Conservation (phyloP, 441 rosid genomes). For the Jatropha multifida region DNA sequence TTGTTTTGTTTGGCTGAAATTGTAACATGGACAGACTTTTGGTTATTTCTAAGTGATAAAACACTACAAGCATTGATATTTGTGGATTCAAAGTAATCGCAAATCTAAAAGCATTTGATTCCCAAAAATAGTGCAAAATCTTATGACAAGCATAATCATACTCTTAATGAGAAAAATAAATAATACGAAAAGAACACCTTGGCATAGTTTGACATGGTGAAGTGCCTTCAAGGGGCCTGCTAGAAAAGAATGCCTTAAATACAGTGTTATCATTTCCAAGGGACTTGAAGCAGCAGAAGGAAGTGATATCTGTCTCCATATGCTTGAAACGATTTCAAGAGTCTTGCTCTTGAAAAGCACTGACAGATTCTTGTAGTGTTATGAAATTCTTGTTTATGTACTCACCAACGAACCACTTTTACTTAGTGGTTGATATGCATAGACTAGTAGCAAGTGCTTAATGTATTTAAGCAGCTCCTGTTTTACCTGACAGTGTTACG, state of each 20-base stretch:
- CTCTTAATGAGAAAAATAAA: not conserved
- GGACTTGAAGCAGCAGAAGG: not conserved
- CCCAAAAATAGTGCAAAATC: not conserved
- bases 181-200: not conserved
- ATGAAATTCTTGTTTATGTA: not conserved
- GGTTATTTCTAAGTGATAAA: no score
- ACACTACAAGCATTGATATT: not conserved
- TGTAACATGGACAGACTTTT: not conserved
- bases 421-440: not conserved
- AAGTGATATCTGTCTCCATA: not conserved
- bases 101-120: not conserved
- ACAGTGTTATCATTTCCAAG: not conserved
- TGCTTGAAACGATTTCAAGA: not conserved
- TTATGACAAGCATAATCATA: not conserved
- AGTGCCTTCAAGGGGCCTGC: not conserved
- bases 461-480: no score
- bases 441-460: not conserved
- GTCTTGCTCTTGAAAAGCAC: not conserved
- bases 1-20: not conserved
- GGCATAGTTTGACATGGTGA: not conserved
- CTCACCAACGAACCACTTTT: no score
- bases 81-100: not conserved
- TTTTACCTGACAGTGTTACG: no score
- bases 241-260: not conserved
- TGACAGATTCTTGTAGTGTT: not conserved